These are phyloP conservation scores for Malus orientalis DNA, from an alignment of 306 rosid species.

Conservation along the genomic window DNA sequence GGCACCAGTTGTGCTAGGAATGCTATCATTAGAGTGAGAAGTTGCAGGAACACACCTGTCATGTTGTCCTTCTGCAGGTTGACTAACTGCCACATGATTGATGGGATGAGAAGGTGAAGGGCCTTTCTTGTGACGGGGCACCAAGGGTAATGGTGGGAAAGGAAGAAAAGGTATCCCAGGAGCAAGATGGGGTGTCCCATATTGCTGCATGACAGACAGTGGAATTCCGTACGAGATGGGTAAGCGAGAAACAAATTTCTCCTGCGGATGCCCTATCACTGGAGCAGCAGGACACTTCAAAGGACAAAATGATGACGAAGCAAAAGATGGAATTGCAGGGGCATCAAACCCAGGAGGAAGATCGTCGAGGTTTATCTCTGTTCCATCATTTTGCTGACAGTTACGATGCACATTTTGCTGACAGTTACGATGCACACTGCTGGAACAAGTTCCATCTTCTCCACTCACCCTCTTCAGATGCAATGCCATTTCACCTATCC, in stretches of 20 bases:
- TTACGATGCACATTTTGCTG: conserved; percentile 18
- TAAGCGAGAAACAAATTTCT: conserved; percentile 56
- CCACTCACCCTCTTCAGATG: conserved; percentile 4
- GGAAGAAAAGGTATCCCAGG: conserved; percentile 89
- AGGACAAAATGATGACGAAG: conserved; percentile 24
- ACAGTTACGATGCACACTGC: conserved; percentile 5
- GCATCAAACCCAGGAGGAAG: conserved; percentile 79
- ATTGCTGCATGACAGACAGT: conserved; percentile 48
- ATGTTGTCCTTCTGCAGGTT: conserved; percentile 29
- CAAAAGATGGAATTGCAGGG: conserved; percentile 24
- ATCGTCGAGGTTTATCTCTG: conserved; percentile 50
- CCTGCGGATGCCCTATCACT: conserved; percentile 63
- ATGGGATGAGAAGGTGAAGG: conserved; percentile 27
- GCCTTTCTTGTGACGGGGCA: conserved; percentile 43
- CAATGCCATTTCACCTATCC: conserved; percentile 2
- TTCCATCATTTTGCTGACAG: conserved; percentile 31
- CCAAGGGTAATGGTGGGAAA: conserved; percentile 83
- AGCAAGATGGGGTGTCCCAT: conserved; percentile 58
- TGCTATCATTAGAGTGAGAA: conserved; percentile 38
- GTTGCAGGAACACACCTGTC: conserved; percentile 26
- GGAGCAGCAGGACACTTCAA: conserved; percentile 23
- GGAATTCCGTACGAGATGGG: conserved; percentile 90
- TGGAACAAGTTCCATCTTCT: conserved; percentile 7
- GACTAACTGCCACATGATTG: conserved; percentile 18
- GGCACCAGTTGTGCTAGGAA: conserved; percentile 44